Conservation (phyloP, 257 asterid species). For the Fraxinus excelsior region DNA sequence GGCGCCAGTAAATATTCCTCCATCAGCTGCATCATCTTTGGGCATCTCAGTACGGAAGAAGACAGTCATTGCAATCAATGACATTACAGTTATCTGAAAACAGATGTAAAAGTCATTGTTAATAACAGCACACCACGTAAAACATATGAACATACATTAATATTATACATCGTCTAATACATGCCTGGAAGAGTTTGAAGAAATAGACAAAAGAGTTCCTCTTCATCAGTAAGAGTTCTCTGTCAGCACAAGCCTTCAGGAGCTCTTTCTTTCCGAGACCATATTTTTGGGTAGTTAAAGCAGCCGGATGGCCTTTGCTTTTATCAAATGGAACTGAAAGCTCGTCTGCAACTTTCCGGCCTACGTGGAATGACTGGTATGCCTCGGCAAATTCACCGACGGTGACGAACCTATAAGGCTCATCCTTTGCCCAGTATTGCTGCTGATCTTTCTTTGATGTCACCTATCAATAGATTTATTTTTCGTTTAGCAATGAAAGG, state of each 20-base stretch:
- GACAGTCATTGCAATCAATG: slow-evolving; percentile 46
- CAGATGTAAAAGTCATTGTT: slow-evolving; percentile 8
- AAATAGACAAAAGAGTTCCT: slow-evolving; percentile 55
- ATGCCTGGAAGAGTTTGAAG: slow-evolving; percentile 62
- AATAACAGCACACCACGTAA: slow-evolving; percentile 1
- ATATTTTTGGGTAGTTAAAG: slow-evolving; percentile 49
- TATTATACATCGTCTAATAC: slow-evolving; percentile 2
- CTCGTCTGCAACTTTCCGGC: slow-evolving; percentile 42
- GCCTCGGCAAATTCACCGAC: slow-evolving; percentile 29
- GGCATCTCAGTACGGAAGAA: slow-evolving; percentile 63
- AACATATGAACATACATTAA: not conserved
- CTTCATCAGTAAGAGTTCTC: slow-evolving; percentile 63
- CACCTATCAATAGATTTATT: slow-evolving; percentile 40
- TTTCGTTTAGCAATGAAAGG: slow-evolving; percentile 20
- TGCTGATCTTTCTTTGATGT: slow-evolving; percentile 73
- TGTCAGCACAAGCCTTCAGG: slow-evolving; percentile 54
- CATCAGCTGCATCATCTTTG: slow-evolving; percentile 34
- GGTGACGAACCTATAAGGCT: slow-evolving; percentile 50
- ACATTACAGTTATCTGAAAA: slow-evolving; percentile 43
- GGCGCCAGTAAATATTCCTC: slow-evolving; percentile 58
- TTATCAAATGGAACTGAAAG: slow-evolving; percentile 54
- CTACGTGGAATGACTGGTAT: slow-evolving; percentile 46
- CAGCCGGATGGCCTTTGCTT: slow-evolving; percentile 66
- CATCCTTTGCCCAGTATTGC: slow-evolving; percentile 64
- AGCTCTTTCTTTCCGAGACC: slow-evolving; percentile 56